Conservation (phyloP, 257 asterid genomes). For the Fraxinus pennsylvanica region DNA sequence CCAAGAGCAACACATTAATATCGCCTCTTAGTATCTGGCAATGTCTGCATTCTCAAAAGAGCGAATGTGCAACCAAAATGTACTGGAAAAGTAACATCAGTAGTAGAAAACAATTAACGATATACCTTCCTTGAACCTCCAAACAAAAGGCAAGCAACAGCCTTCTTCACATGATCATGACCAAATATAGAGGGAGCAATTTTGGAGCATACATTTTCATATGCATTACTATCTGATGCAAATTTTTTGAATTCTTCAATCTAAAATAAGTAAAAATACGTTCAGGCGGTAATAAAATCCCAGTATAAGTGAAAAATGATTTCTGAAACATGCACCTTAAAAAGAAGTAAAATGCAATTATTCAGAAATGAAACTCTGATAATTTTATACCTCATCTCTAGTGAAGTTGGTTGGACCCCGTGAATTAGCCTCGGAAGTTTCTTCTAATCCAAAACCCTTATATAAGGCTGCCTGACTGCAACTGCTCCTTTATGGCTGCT, state of each 20-base stretch:
- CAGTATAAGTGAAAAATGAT: not conserved
- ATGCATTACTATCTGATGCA: constrained; percentile 72
- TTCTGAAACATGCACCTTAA: not conserved
- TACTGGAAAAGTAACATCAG: constrained; percentile 12
- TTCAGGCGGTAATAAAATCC: not conserved
- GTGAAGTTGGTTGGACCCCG: constrained; percentile 80
- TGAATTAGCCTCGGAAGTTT: constrained; percentile 72
- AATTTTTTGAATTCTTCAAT: constrained; percentile 83
- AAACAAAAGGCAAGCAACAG: constrained; percentile 92
- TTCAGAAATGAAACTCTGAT: not conserved
- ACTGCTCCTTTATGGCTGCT: constrained; percentile 92
- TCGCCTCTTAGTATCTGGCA: constrained; percentile 99
- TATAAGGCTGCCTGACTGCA: constrained; percentile 96
- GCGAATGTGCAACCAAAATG: constrained; percentile 13
- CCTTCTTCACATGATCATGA: constrained; percentile 86
- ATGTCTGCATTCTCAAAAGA: constrained; percentile 46
- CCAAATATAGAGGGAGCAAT: constrained; percentile 98
- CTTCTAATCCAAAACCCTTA: constrained; percentile 90
- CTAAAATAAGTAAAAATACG: constrained; percentile 30
- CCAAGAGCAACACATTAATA: constrained; percentile 91
- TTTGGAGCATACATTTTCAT: constrained; percentile 56
- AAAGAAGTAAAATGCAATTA: not conserved
- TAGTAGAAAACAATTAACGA: constrained; percentile 12
- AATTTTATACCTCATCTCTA: constrained; percentile 70
- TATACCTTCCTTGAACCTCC: constrained; percentile 98